These are phyloP conservation scores for Pseudisothecium myosuroides DNA, from an alignment of 225 moss, liverwort and hornwort genomes.

Conservation along the genomic window DNA sequence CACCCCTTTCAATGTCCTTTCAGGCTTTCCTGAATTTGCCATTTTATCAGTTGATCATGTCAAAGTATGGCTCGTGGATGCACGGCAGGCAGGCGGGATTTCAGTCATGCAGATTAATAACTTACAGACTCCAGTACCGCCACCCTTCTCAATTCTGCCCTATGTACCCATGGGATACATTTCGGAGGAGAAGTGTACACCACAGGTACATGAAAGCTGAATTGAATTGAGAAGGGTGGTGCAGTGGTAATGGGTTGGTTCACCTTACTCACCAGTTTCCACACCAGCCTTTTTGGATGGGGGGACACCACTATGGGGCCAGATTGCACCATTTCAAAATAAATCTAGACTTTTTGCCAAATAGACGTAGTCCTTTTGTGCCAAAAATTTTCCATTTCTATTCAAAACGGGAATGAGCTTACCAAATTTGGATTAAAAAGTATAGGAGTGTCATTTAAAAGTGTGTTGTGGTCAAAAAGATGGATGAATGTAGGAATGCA, in stretches of 20 bases:
- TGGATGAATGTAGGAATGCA: not conserved
- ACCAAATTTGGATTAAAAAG: not conserved
- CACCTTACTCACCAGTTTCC: not conserved
- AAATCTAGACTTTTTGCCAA: not conserved
- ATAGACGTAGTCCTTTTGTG: not conserved
- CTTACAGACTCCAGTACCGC: not conserved
- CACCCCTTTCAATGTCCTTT: not conserved
- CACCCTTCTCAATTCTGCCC: not conserved
- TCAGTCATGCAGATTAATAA: not conserved
- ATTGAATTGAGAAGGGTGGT: not conserved
- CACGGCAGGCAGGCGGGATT: not conserved
- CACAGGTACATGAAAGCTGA: accelerated
- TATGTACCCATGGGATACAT: not conserved
- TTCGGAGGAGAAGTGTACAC: not conserved
- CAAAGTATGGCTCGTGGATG: not conserved
- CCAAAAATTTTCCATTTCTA: accelerated
- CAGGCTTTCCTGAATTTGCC: not conserved
- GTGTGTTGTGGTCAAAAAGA: not conserved
- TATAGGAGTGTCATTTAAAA: accelerated
- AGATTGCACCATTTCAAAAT: not conserved
- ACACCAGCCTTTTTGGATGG: not conserved
- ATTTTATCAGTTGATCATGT: not conserved
- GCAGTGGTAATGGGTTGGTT: not conserved
- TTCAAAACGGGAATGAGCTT: not conserved
- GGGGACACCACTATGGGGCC: accelerated